Percentiles rank a stretch among this genome's conserved stretches.
Conservation (phyloP, 805 yeast genomes). For the Torulaspora quercuum region DNA sequence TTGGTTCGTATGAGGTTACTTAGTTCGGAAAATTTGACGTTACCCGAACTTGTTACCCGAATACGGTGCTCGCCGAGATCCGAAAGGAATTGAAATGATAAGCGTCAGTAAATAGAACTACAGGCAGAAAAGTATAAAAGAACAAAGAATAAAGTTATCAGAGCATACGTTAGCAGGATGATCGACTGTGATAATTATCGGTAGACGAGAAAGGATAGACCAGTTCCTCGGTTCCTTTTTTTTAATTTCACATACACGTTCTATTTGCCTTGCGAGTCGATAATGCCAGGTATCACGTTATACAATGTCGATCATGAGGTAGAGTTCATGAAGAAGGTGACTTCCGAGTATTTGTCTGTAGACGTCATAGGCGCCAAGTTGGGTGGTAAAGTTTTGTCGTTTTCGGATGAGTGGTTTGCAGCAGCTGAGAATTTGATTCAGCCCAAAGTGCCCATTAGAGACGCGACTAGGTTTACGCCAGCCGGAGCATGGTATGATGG, state of each 20-base stretch:
- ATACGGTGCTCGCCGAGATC: constrained; percentile 4
- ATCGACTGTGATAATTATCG: too few relatives aligned
- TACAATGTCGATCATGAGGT: constrained; percentile 3
- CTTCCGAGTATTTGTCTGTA: constrained; percentile 21
- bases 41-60: neutral
- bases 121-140: too few relatives aligned
- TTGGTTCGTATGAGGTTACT: constrained; percentile 2
- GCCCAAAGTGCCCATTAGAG: constrained; percentile 76
- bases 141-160: too few relatives aligned
- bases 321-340: constrained; percentile 5
- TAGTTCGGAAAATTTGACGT: neutral
- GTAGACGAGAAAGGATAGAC: too few relatives aligned
- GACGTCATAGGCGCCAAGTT: constrained; percentile 83
- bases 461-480: constrained; percentile 70
- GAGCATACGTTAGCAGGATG: too few relatives aligned
- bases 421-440: constrained; percentile 83
- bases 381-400: constrained; percentile 68
- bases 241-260: too few relatives aligned
- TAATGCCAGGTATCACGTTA: constrained; percentile 4
- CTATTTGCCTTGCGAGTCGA: neutral
- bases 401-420: constrained; percentile 94
- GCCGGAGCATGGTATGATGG: constrained; percentile 99
- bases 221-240: too few relatives aligned
- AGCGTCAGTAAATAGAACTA: too few relatives aligned
- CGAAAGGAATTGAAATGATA: constrained; percentile 3